Percentiles rank a stretch among this genome's conserved stretches.
These are phyloP conservation scores for Pichia cephalocereana DNA, from an alignment of 805 yeast species.

Conservation along the genomic window DNA sequence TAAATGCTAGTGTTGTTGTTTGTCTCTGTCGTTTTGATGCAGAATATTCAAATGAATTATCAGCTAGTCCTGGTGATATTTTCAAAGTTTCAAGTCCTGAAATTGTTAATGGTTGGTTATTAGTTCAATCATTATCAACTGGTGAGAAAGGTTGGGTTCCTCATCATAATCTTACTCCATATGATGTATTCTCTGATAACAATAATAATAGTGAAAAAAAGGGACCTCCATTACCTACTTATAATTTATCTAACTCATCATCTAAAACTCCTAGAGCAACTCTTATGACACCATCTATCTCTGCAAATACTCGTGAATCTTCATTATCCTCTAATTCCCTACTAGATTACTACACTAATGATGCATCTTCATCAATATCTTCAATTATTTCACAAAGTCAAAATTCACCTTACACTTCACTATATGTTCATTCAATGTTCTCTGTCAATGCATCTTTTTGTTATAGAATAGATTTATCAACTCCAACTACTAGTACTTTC, in stretches of 20 bases:
- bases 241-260: no score
- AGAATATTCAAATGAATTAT: conserved; percentile 29
- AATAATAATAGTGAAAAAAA: not conserved
- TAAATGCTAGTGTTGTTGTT: conserved; percentile 2
- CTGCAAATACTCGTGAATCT: not conserved
- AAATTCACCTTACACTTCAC: not conserved
- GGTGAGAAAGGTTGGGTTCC: conserved; percentile 43
- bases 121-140: conserved; percentile 45
- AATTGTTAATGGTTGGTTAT: conserved; percentile 42
- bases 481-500: conserved; percentile 6
- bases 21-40: conserved; percentile 6
- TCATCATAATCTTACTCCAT: conserved; percentile 27
- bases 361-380: not conserved
- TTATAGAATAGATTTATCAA: conserved; percentile 37
- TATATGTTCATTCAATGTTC: conserved; percentile 23
- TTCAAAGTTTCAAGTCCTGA: conserved; percentile 38
- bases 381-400: not conserved
- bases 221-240: no score
- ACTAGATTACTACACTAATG: not conserved
- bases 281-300: no score
- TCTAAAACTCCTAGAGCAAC: no score
- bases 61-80: conserved; percentile 41
- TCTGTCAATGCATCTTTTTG: conserved; percentile 24
- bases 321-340: not conserved
- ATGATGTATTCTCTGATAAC: conserved; percentile 5